These are phyloP conservation scores for Trichoderma semiorbis DNA, from an alignment of 2,329 filamentous ascomycete genomes.

Conservation along the genomic window DNA sequence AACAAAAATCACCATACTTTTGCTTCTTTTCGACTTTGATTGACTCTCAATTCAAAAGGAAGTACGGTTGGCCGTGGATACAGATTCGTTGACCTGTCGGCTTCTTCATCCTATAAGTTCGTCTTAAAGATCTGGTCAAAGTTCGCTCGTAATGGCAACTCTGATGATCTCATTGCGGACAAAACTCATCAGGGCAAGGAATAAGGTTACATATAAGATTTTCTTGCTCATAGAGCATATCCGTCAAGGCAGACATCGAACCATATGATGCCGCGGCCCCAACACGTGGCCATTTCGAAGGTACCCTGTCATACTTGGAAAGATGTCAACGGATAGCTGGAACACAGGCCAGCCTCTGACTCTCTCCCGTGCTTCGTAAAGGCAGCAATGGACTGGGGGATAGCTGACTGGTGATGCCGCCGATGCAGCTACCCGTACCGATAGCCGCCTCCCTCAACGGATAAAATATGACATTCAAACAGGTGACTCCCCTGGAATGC, in stretches of 20 bases:
- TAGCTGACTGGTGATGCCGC: constrained; percentile 4
- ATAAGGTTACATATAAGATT: constrained; percentile 1
- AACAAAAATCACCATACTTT: not conserved
- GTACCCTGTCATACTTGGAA: not conserved
- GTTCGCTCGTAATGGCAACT: not conserved
- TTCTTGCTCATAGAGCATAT: not conserved
- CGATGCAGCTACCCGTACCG: constrained; percentile 14
- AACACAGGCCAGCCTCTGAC: not conserved
- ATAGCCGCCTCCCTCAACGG: constrained; percentile 5
- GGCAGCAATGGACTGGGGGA: not conserved
- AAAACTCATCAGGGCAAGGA: not conserved
- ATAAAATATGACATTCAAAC: constrained; percentile 6
- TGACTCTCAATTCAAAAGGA: not conserved
- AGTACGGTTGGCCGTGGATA: not conserved
- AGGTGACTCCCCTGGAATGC: constrained; percentile 7
- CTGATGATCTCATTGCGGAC: not conserved
- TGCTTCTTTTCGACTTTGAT: not conserved
- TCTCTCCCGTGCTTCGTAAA: not conserved
- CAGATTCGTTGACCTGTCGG: not conserved
- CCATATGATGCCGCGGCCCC: not conserved
- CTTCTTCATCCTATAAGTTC: not conserved
- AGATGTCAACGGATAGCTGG: constrained; percentile 10
- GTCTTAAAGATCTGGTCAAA: not conserved
- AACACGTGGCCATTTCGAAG: constrained; percentile 15
- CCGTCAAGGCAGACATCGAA: not conserved